Conservation (phyloP, 441 rosid genomes). For the Croton setiger region DNA sequence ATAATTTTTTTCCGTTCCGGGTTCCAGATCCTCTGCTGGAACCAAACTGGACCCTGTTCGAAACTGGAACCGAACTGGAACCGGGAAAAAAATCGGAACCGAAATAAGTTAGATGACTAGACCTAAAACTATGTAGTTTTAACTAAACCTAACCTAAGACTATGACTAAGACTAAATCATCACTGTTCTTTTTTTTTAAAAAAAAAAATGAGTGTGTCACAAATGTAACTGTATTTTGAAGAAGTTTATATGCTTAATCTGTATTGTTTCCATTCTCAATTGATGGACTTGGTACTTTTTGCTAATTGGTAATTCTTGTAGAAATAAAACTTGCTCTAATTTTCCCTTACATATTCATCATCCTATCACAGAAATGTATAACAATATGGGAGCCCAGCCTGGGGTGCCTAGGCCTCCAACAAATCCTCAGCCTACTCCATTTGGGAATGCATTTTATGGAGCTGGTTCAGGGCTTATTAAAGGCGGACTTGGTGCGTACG, state of each 20-base stretch:
- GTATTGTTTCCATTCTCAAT: neutral
- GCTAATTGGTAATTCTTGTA: neutral
- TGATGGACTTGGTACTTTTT: neutral
- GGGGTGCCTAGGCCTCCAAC: conserved; percentile 58
- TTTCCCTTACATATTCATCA: conserved; percentile 2
- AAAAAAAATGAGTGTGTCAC: too few relatives aligned
- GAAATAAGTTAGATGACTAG: too few relatives aligned
- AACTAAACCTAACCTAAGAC: too few relatives aligned
- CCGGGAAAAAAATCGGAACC: too few relatives aligned
- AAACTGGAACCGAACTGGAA: too few relatives aligned
- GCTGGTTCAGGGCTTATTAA: conserved; percentile 91
- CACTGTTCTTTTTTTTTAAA: too few relatives aligned
- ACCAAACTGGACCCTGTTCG: too few relatives aligned
- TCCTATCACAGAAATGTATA: conserved; percentile 60
- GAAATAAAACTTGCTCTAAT: conserved; percentile 8
- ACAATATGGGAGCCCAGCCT: conserved; percentile 58
- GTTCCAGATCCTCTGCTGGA: too few relatives aligned
- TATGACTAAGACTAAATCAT: too few relatives aligned
- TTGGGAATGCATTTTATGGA: conserved; percentile 84
- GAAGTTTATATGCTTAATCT: neutral
- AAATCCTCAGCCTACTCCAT: conserved; percentile 70
- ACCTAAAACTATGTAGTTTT: too few relatives aligned
- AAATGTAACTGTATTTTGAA: neutral
- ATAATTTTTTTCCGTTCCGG: too few relatives aligned
- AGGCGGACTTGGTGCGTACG: conserved; percentile 89